Percentiles rank a stretch among this genome's conserved stretches.
Evolutionary conservation across 768 basidiomycete species (phyloP).

Genomic region (Hygrocybe coccinea): DNA sequence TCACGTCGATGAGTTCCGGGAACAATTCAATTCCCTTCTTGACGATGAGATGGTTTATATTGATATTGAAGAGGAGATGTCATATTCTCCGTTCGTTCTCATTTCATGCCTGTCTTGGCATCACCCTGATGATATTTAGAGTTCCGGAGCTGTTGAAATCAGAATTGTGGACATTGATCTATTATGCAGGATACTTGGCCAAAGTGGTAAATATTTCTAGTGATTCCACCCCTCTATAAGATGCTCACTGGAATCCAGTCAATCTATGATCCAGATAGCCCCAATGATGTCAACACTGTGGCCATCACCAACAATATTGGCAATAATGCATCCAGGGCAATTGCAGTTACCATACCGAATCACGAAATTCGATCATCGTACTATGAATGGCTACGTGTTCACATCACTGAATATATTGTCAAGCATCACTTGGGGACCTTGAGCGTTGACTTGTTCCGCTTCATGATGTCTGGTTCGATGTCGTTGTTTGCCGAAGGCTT

Average conservation of each 20-base stretch:
- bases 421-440: background rate
- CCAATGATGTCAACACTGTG: background rate
- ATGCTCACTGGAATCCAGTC: too few species aligned
- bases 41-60: background rate
- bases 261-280: background rate
- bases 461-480: background rate
- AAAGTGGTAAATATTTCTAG: background rate
- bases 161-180: background rate
- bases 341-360: too few species aligned
- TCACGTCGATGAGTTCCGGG: background rate
- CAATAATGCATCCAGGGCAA: background rate
- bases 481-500: background rate
- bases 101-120: background rate
- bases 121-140: background rate
- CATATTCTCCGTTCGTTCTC: slow-evolving; percentile 1
- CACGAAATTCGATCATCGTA: background rate
- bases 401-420: background rate
- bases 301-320: background rate
- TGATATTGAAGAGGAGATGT: background rate
- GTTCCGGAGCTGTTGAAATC: background rate
- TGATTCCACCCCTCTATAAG: too few species aligned
- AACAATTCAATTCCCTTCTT: background rate
- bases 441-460: background rate
- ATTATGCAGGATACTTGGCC: slow-evolving; percentile 1
- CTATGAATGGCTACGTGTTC: background rate